Conservation (phyloP, 805 yeast genomes). For the Millerozyma miso region DNA sequence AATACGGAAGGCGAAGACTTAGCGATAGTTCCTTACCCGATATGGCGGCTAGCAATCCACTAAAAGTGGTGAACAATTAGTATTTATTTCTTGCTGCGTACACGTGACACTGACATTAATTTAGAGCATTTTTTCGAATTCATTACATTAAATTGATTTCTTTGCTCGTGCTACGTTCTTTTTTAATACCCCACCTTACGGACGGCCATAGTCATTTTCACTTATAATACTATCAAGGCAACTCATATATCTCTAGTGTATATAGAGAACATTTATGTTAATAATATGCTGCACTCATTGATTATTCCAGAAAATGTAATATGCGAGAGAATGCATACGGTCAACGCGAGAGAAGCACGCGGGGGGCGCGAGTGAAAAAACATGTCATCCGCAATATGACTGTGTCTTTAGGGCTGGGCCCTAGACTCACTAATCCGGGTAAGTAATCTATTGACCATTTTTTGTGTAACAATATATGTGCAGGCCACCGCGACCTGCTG, state of each 20-base stretch:
- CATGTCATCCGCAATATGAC: neutral
- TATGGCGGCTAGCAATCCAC: constrained; percentile 37
- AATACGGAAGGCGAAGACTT: constrained; percentile 44
- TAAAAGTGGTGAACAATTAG: constrained; percentile 46
- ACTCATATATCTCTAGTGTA: neutral
- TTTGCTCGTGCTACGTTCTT: neutral
- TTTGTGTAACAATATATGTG: constrained; percentile 2
- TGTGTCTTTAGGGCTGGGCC: neutral
- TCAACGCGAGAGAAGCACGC: neutral
- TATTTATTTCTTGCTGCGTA: neutral
- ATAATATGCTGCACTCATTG: neutral
- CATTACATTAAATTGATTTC: neutral
- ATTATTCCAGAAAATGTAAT: neutral
- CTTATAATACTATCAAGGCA: neutral
- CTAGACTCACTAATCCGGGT: neutral
- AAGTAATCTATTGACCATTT: neutral
- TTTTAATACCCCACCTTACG: neutral
- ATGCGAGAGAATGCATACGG: neutral
- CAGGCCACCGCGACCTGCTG: neutral
- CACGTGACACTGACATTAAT: neutral
- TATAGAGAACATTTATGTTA: neutral
- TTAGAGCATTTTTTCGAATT: neutral
- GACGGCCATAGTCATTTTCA: neutral
- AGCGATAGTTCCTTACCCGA: constrained; percentile 56
- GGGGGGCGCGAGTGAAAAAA: neutral